These are phyloP conservation scores for Xylaria sp. DNA, from an alignment of 2,329 filamentous ascomycete genomes.

Conservation along the genomic window DNA sequence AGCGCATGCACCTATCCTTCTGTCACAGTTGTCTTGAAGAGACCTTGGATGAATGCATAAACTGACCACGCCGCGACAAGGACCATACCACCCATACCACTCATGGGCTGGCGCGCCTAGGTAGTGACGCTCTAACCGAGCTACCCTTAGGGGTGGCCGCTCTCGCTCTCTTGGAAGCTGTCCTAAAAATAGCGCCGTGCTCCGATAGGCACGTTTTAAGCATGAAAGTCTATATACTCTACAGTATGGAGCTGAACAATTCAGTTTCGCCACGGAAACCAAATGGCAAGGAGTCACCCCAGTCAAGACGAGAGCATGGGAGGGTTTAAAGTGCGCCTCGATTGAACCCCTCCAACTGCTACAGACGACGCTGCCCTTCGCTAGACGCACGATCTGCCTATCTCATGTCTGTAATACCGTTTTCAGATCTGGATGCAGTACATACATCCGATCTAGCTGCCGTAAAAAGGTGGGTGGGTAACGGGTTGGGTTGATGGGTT, in stretches of 20 bases:
- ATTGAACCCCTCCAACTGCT: constrained; percentile 7
- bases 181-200: constrained; percentile 32
- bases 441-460: constrained; percentile 30
- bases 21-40: constrained; percentile 48
- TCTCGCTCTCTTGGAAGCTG: constrained; percentile 5
- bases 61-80: constrained; percentile 22
- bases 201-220: constrained; percentile 27
- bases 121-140: constrained; percentile 26
- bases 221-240: constrained; percentile 17
- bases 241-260: constrained; percentile 16
- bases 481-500: constrained; percentile 17
- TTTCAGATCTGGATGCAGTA: constrained; percentile 36
- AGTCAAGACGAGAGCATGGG: not conserved
- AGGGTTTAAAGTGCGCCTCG: not conserved
- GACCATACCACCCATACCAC: constrained; percentile 22
- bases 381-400: constrained; percentile 8
- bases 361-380: constrained; percentile 14
- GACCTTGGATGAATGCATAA: constrained; percentile 29
- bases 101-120: constrained; percentile 17
- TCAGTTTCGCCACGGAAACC: constrained; percentile 13
- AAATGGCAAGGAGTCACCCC: not conserved
- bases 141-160: constrained; percentile 9
- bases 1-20: constrained; percentile 47
- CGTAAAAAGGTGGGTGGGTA: constrained; percentile 26
- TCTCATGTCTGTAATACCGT: constrained; percentile 21